Conservation (phyloP, 1,284 basidiomycete genomes). For the Mycocalia duriaeana region DNA sequence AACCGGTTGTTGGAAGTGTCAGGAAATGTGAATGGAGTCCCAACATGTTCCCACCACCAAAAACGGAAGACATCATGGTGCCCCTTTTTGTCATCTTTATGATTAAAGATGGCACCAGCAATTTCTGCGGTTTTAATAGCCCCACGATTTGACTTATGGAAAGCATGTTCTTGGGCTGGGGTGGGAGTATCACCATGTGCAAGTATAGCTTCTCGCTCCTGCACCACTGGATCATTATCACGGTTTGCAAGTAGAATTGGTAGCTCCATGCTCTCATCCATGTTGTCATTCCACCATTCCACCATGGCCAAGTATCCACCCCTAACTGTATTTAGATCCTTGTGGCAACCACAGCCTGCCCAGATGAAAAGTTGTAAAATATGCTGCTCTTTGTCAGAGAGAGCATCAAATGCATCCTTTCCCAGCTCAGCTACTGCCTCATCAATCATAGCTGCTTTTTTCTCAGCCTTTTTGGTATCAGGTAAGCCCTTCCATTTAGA, state of each 20-base stretch:
- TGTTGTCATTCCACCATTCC: conserved; percentile 1
- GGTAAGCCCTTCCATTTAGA: background rate
- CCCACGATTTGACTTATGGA: conserved; percentile 20
- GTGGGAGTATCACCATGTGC: background rate
- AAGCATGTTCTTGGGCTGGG: conserved; percentile 15
- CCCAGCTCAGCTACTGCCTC: background rate
- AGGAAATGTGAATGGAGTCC: conserved; percentile 19
- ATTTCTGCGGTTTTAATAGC: conserved; percentile 24
- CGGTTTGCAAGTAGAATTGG: background rate
- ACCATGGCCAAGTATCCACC: background rate
- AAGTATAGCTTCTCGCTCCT: background rate
- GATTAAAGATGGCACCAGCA: conserved; percentile 25
- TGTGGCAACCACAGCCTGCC: background rate
- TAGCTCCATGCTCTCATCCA: background rate
- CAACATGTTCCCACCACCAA: conserved; percentile 16
- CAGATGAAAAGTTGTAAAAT: background rate
- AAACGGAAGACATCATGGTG: conserved; percentile 21
- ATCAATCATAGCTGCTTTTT: background rate
- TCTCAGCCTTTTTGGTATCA: background rate
- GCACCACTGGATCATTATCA: background rate
- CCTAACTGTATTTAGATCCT: conserved; percentile 2
- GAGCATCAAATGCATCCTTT: background rate
- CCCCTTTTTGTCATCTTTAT: conserved; percentile 30
- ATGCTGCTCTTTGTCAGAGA: background rate
- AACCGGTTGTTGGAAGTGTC: conserved; percentile 28